Base-by-base conservation (phyloP, 179 eudicot species). In the Carnegiea gigantea region DNA sequence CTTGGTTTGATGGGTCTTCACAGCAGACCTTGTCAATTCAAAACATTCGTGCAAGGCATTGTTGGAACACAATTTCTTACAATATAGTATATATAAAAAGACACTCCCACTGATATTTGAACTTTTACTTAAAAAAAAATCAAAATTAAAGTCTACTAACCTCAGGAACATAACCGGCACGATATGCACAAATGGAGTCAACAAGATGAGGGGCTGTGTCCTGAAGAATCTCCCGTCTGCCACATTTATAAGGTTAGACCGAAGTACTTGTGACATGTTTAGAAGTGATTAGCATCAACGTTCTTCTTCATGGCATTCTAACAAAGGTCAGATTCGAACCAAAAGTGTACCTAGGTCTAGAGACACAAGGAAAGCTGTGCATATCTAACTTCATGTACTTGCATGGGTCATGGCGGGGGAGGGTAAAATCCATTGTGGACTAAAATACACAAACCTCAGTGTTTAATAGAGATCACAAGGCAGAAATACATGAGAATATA, bases 111-210 rank as follows among this genome's bases (percentile, higher is more conserved):
- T 48, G 53, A 20, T 54, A 54, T 54, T 54, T 62, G 28, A 62
- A 62, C 30, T 5, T 6, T 8, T 21, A 62, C 30, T 2, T 40
- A 48, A 44, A 49, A 13, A 20, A 73, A 76, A 51, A 81, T 44
- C 46, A 70, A 76, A 36, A 18, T 75, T 20, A 59, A 77, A 17
- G 28, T 17, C 59, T 67, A 82, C 89, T 46, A 23, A 96, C 99
- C 97, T 95, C 92, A 70, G 97, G 95, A 78, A 89, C 82, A 84
- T 96, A 96, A 81, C 99, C 99, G 78, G 85, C 96, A 60, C 99
- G 99, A 67, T 96, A 96, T 85, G 97, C 91, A 86, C 90, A 88
- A 43, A 96, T 87, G 82, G 92, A 88, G 81, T 89, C 72, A 60
- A 83, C 91, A 64, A 93, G 88, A 80, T 89, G 87, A 65, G 97